A percentile compares a stretch with the other conserved stretches of the same genome.
Evolutionary conservation across 2,329 filamentous ascomycete species (phyloP).

Genomic region (Colletotrichum sp.): DNA sequence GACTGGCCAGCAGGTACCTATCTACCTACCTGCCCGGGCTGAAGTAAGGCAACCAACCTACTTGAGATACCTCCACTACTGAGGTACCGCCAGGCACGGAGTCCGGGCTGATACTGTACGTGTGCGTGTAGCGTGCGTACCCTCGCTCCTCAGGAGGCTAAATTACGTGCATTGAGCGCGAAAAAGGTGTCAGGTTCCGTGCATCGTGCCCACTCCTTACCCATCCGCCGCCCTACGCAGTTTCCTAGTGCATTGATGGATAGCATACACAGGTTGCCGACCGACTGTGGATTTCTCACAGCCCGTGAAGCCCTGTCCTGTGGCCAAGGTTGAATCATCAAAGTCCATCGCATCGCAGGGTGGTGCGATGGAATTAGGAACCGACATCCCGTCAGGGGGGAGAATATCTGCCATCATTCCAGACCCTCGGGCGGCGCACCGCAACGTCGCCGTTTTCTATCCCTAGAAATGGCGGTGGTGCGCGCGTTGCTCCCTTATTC

Average conservation of each 20-base stretch:
- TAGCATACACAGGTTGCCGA: background rate
- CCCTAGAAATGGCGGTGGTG: background rate
- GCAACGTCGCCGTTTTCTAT: background rate
- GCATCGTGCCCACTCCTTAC: background rate
- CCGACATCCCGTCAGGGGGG: background rate
- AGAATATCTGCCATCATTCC: background rate
- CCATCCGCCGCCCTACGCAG: background rate
- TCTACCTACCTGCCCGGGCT: background rate
- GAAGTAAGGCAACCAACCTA: background rate
- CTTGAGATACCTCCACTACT: background rate
- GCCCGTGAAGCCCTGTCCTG: background rate
- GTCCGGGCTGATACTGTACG: background rate
- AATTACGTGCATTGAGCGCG: slow-evolving; percentile 1
- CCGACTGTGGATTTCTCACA: background rate
- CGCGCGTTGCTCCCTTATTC: background rate
- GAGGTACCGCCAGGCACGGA: background rate
- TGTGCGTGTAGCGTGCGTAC: background rate
- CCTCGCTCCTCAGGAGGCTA: background rate
- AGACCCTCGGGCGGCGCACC: background rate
- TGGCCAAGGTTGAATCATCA: background rate
- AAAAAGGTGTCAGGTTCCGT: background rate
- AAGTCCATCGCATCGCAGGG: background rate
- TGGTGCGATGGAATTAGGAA: background rate
- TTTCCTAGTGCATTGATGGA: background rate
- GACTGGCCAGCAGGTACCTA: background rate